Percentiles rank a stretch among this genome's conserved stretches.
phyloP scores from a whole-genome alignment of 345 rosid species.

The Hypericum perforatum region DNA sequence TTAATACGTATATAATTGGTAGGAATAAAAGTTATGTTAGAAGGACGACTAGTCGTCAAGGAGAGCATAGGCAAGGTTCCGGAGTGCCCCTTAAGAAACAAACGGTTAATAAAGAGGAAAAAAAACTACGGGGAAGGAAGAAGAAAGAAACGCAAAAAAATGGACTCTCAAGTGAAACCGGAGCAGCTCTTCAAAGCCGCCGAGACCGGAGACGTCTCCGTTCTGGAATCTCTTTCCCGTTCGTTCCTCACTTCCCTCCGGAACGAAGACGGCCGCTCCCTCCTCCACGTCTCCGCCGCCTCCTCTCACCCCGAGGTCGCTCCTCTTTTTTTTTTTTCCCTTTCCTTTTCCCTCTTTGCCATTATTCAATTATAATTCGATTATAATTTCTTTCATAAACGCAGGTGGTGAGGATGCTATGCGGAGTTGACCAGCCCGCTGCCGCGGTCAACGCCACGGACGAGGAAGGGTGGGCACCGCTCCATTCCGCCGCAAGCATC shows the following conservation, averaged over 20 bases:
- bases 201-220: constrained; percentile 60
- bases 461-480: constrained; percentile 93
- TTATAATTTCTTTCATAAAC: not conserved
- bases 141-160: too few relatives aligned
- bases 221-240: constrained; percentile 41
- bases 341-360: not conserved
- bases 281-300: constrained; percentile 74
- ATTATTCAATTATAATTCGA: not conserved
- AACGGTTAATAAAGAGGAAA: too few relatives aligned
- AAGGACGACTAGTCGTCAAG: too few relatives aligned
- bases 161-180: too few relatives aligned
- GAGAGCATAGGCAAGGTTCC: too few relatives aligned
- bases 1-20: too few relatives aligned
- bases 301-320: constrained; percentile 40
- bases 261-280: constrained; percentile 81
- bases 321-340: not conserved
- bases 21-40: too few relatives aligned
- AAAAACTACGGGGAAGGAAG: too few relatives aligned
- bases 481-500: constrained; percentile 79
- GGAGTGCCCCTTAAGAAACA: too few relatives aligned
- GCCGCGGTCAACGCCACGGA: constrained; percentile 44
- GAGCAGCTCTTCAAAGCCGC: constrained; percentile 65
- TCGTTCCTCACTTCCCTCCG: constrained; percentile 37
- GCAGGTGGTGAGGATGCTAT: constrained; percentile 53
- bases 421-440: constrained; percentile 36